Percentiles rank a stretch among this genome's conserved stretches.
These are phyloP conservation scores for Fusarium newnesense DNA, from an alignment of 2,329 filamentous ascomycete genomes.

Conservation along the genomic window DNA sequence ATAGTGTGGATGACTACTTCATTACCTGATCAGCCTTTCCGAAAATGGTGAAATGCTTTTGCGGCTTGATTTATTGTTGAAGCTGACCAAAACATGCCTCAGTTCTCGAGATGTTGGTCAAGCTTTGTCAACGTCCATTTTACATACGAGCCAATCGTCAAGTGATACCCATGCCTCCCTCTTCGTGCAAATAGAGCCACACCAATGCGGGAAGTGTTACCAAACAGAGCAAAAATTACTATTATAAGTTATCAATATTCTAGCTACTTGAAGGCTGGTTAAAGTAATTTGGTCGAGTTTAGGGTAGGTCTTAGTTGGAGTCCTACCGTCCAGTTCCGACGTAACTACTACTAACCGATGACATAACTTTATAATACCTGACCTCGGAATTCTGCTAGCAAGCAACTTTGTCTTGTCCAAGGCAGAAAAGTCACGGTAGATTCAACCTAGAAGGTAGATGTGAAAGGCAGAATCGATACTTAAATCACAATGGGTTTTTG, in stretches of 20 bases:
- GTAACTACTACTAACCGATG: not conserved
- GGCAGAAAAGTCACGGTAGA: not conserved
- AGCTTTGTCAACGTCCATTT: not conserved
- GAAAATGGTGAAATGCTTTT: constrained; percentile 7
- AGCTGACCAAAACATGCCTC: constrained; percentile 3
- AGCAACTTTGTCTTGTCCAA: not conserved
- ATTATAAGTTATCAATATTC: not conserved
- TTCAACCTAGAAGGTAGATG: not conserved
- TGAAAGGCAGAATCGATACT: not conserved
- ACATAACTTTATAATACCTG: not conserved
- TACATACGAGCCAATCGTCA: not conserved
- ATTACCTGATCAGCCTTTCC: constrained; percentile 18
- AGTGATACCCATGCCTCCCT: not conserved
- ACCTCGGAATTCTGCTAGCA: not conserved
- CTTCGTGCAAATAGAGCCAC: too few relatives aligned
- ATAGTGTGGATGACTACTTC: constrained; percentile 28
- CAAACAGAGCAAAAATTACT: not conserved
- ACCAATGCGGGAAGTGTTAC: not conserved
- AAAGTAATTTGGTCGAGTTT: not conserved
- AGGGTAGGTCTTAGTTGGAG: not conserved
- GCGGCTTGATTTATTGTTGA: not conserved
- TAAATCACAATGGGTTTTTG: not conserved
- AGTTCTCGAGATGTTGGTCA: not conserved
- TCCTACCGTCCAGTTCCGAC: not conserved
- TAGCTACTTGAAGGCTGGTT: not conserved